Evolutionary conservation across 2,329 filamentous ascomycete genomes (phyloP).

Genomic region (Monosporascus cannonballus): DNA sequence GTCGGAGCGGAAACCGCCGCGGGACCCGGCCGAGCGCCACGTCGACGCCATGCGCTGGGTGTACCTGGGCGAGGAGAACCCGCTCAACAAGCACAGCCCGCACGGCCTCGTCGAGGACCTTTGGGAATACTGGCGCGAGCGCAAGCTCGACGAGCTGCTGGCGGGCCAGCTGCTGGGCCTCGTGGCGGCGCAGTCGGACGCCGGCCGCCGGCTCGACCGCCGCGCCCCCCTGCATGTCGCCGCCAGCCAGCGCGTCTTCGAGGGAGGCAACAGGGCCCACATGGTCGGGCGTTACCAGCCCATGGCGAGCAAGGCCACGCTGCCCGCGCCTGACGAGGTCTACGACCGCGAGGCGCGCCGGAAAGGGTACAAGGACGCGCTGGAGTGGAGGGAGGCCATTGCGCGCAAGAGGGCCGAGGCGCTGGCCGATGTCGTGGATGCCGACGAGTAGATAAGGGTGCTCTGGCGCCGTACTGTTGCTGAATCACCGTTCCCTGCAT

Average conservation of each 20-base stretch:
- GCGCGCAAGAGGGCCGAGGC: slow-evolving; percentile 15
- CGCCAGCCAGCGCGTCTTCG: slow-evolving; percentile 38
- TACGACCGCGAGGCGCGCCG: slow-evolving; percentile 57
- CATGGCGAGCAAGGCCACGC: slow-evolving; percentile 43
- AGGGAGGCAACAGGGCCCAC: slow-evolving; percentile 48
- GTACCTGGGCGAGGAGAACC: slow-evolving; percentile 63
- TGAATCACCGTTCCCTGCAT: background rate
- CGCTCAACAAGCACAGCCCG: slow-evolving; percentile 55
- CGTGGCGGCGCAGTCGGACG: slow-evolving; percentile 34
- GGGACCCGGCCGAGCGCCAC: slow-evolving; percentile 6
- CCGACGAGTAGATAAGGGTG: too few relatives aligned
- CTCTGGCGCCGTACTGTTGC: too few relatives aligned
- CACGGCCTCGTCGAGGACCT: slow-evolving; percentile 65
- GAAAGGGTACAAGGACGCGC: slow-evolving; percentile 49
- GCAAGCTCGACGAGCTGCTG: slow-evolving; percentile 86
- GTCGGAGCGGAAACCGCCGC: slow-evolving; percentile 22
- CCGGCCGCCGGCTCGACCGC: slow-evolving; percentile 10
- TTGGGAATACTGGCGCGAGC: slow-evolving; percentile 77
- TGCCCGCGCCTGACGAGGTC: slow-evolving; percentile 46
- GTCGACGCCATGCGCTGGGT: slow-evolving; percentile 68
- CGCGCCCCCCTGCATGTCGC: slow-evolving; percentile 9
- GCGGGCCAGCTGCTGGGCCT: slow-evolving; percentile 67
- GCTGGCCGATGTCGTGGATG: slow-evolving; percentile 23
- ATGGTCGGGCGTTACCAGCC: slow-evolving; percentile 49
- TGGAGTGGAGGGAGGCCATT: slow-evolving; percentile 33